These are phyloP conservation scores for Rhodotorula sp. DNA, from an alignment of 1,284 basidiomycete species.

Conservation along the genomic window DNA sequence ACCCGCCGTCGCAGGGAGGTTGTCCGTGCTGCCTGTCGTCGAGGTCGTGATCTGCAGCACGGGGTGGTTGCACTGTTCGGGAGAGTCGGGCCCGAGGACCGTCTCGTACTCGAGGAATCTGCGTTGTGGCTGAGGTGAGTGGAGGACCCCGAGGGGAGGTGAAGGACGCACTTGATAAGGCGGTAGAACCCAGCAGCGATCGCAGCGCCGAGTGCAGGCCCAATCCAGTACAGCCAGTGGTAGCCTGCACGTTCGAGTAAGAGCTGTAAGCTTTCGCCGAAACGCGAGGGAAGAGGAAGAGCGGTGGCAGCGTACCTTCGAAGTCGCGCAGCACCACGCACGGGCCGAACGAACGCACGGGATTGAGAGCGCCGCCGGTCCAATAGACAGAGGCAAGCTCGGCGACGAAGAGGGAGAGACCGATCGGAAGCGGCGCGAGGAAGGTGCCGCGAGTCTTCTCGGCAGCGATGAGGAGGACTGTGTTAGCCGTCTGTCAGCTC, in stretches of 20 bases:
- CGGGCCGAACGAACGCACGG: slow-evolving; percentile 63
- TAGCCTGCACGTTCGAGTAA: neutral
- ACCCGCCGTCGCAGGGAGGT: neutral
- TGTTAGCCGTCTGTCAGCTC: too few species aligned
- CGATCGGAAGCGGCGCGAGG: slow-evolving; percentile 10
- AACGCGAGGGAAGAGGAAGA: too few species aligned
- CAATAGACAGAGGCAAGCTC: slow-evolving; percentile 17
- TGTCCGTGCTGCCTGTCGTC: neutral
- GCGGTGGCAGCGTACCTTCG: too few species aligned
- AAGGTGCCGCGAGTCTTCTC: slow-evolving; percentile 65
- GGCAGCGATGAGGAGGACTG: slow-evolving; percentile 29
- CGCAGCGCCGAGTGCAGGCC: neutral
- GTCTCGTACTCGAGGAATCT: slow-evolving; percentile 9
- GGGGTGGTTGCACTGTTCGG: neutral
- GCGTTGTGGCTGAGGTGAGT: neutral
- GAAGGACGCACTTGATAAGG: slow-evolving; percentile 5
- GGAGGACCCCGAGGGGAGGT: too few species aligned
- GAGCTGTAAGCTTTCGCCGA: too few species aligned
- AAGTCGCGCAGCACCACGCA: slow-evolving; percentile 65
- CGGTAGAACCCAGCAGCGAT: slow-evolving; percentile 8
- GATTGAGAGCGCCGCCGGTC: slow-evolving; percentile 23
- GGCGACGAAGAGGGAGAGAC: slow-evolving; percentile 18
- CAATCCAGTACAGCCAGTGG: slow-evolving; percentile 13
- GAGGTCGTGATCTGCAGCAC: neutral
- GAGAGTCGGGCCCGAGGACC: neutral